Evolutionary conservation across 2,329 filamentous ascomycete species (phyloP).

Genomic region (Colletotrichum trifolii): DNA sequence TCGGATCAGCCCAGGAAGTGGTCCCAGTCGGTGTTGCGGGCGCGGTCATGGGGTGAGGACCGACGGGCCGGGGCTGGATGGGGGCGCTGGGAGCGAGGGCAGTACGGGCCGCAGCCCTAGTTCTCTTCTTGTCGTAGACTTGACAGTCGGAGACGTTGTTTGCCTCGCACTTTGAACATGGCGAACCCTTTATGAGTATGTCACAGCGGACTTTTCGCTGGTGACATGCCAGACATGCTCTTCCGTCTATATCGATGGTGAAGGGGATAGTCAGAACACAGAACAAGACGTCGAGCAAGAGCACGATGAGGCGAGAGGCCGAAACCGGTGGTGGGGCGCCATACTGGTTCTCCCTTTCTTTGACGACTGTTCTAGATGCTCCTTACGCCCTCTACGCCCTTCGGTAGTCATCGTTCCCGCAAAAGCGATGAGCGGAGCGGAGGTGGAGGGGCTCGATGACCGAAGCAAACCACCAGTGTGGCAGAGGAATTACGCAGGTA

Average conservation of each 20-base stretch:
- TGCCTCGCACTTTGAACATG: slow-evolving; percentile 59
- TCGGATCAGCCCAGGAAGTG: slow-evolving; percentile 8
- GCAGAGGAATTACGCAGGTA: not conserved
- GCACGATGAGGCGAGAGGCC: not conserved
- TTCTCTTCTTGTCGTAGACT: slow-evolving; percentile 63
- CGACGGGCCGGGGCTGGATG: slow-evolving; percentile 55
- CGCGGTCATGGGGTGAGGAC: slow-evolving; percentile 41
- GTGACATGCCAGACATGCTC: slow-evolving; percentile 60
- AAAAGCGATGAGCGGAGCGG: not conserved
- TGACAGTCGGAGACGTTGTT: slow-evolving; percentile 55
- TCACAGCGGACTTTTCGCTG: slow-evolving; percentile 63
- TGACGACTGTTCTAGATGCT: not conserved
- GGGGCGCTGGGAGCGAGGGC: slow-evolving; percentile 47
- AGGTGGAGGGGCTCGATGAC: not conserved
- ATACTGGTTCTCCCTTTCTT: slow-evolving; percentile 33
- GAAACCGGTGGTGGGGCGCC: slow-evolving; percentile 7
- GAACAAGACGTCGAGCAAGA: not conserved
- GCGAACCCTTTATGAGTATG: slow-evolving; percentile 56
- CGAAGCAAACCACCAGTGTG: slow-evolving; percentile 5
- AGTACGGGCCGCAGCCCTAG: slow-evolving; percentile 48
- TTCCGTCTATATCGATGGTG: slow-evolving; percentile 42
- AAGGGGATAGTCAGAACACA: not conserved
- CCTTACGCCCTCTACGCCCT: slow-evolving; percentile 12
- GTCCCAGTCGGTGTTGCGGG: slow-evolving; percentile 38
- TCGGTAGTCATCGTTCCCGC: slow-evolving; percentile 12